phyloP scores from a whole-genome alignment of 305 asterid species.

The Fraxinus dipetala region DNA sequence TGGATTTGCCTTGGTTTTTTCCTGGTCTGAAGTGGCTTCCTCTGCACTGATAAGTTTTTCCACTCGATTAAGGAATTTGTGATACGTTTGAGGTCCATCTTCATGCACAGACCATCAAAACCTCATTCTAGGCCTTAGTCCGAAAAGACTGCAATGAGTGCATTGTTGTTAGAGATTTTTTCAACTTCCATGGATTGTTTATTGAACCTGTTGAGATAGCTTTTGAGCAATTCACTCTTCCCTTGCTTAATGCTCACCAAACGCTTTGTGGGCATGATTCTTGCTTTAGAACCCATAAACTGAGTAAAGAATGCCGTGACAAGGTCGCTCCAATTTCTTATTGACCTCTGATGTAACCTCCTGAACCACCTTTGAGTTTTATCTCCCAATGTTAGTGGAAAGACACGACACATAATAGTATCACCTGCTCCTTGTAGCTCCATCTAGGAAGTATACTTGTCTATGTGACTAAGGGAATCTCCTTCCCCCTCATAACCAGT shows the following conservation, averaged over 20 bases:
- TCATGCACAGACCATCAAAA: not conserved
- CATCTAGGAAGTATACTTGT: not conserved
- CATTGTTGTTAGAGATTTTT: not conserved
- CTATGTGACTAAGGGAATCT: not conserved
- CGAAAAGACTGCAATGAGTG: too few relatives aligned
- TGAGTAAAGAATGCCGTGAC: not conserved
- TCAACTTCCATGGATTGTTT: not conserved
- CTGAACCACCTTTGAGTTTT: not conserved
- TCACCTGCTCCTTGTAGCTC: not conserved
- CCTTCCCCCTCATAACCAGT: not conserved
- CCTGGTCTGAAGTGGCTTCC: too few relatives aligned
- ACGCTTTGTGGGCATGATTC: too few relatives aligned
- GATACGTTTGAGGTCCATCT: not conserved
- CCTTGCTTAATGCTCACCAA: not conserved
- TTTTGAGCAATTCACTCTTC: not conserved
- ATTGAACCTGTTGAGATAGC: not conserved
- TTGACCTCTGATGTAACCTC: not conserved
- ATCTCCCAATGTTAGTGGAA: not conserved
- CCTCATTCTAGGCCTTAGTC: not conserved
- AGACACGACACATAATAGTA: not conserved
- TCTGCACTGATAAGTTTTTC: not conserved
- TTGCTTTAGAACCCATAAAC: not conserved
- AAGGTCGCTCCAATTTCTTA: not conserved
- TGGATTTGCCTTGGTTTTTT: too few relatives aligned
- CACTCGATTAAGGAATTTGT: not conserved